A percentile compares a stretch with the other conserved stretches of the same genome.
phyloP scores from a whole-genome alignment of 2,329 filamentous ascomycete species.

The Cryphonectria naterciae region DNA sequence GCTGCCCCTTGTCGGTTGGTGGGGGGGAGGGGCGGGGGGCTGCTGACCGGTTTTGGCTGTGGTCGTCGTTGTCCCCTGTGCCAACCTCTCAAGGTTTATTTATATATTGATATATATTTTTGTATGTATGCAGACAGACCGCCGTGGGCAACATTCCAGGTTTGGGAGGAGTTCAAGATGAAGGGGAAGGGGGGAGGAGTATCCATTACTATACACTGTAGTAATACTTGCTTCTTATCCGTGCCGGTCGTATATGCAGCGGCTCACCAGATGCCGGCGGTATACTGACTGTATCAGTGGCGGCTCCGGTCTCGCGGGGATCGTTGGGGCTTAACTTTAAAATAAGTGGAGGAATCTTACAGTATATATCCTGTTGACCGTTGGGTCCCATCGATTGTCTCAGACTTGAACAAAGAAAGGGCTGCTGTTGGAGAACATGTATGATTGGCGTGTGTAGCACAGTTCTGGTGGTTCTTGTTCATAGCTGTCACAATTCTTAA shows the following conservation, averaged over 20 bases:
- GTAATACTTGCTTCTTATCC: not conserved
- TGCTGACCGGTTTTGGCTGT: not conserved
- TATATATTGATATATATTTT: too few species aligned
- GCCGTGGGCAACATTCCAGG: too few species aligned
- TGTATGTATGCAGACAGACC: too few species aligned
- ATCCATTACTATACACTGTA: not conserved
- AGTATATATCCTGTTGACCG: not conserved
- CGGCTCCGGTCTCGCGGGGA: not conserved
- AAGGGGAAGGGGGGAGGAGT: not conserved
- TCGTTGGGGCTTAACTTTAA: not conserved
- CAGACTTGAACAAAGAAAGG: too few species aligned
- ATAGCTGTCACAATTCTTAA: not conserved
- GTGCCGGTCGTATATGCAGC: not conserved
- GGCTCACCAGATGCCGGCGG: not conserved
- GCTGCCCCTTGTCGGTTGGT: not conserved
- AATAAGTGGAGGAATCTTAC: not conserved
- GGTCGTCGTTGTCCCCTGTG: not conserved
- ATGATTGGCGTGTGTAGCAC: too few species aligned
- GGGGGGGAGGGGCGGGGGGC: accelerated
- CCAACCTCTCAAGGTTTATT: too few species aligned
- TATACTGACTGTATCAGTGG: not conserved
- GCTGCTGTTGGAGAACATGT: too few species aligned
- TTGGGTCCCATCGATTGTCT: not conserved
- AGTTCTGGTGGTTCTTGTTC: too few species aligned
- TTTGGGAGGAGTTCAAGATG: too few species aligned